A percentile compares a stretch with the other conserved stretches of the same genome.
Conservation (phyloP, 2,329 filamentous ascomycete species). For the Pezicula radicicola region DNA sequence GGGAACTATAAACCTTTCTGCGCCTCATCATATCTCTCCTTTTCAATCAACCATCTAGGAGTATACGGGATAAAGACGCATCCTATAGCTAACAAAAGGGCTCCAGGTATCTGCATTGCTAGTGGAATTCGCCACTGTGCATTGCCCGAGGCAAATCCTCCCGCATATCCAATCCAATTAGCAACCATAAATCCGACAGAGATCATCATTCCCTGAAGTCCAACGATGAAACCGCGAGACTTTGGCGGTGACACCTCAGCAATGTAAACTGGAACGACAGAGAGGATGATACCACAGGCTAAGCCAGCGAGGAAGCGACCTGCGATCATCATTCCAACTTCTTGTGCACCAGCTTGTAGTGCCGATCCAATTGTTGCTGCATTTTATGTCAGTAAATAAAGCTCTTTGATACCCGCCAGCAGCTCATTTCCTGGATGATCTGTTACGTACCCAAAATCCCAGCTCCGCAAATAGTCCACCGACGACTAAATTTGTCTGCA, state of each 20-base stretch:
- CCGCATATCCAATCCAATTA: conserved; percentile 37
- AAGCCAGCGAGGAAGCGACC: conserved; percentile 21
- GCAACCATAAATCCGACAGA: conserved; percentile 34
- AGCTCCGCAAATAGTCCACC: conserved; percentile 30
- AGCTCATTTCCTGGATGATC: too few relatives aligned
- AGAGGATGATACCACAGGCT: conserved; percentile 5
- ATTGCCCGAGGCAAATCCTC: conserved; percentile 27
- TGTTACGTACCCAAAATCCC: conserved; percentile 15
- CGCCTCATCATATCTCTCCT: conserved; percentile 5
- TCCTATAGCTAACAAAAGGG: conserved; percentile 9
- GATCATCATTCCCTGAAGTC: conserved; percentile 32
- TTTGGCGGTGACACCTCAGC: conserved; percentile 25
- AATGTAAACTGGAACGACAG: conserved; percentile 3
- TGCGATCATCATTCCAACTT: conserved; percentile 23
- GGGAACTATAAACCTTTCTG: conserved; percentile 1
- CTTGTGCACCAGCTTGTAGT: conserved; percentile 20
- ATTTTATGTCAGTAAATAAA: background rate
- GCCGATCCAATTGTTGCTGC: conserved; percentile 15
- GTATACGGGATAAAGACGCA: conserved; percentile 15
- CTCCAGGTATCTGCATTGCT: conserved; percentile 28
- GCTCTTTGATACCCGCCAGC: too few relatives aligned
- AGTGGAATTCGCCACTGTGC: conserved; percentile 33
- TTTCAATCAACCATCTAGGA: conserved; percentile 14
- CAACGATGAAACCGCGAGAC: conserved; percentile 25
- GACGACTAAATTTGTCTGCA: conserved; percentile 31